Conservation (phyloP, 2,329 filamentous ascomycete genomes). For the Aspergillus japonicus region DNA sequence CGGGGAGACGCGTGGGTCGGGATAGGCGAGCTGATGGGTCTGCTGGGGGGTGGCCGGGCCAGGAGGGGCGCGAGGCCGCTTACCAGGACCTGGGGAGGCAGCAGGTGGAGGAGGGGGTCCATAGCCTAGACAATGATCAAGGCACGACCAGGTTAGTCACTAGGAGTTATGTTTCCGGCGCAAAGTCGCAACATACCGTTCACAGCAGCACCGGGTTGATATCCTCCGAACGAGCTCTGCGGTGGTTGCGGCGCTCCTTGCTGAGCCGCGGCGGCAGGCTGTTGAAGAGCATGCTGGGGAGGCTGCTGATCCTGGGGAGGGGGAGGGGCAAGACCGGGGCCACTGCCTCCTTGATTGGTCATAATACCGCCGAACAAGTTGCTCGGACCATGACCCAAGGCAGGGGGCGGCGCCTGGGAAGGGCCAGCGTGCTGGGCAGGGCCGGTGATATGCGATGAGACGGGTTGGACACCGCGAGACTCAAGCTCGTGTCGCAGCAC, state of each 20-base stretch:
- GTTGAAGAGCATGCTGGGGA: constrained; percentile 59
- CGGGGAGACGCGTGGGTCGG: constrained; percentile 77
- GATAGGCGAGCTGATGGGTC: constrained; percentile 81
- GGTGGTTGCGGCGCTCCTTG: constrained; percentile 70
- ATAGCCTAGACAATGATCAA: constrained; percentile 57
- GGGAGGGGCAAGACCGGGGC: constrained; percentile 77
- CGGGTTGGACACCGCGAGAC: constrained; percentile 61
- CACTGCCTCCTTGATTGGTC: constrained; percentile 82
- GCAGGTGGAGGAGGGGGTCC: constrained; percentile 79
- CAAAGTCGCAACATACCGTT: constrained; percentile 54
- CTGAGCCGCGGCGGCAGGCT: constrained; percentile 56
- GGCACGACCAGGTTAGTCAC: constrained; percentile 52
- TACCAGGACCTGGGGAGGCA: constrained; percentile 80
- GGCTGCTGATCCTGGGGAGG: constrained; percentile 65
- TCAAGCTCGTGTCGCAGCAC: constrained; percentile 86
- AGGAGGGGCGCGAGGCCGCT: constrained; percentile 64
- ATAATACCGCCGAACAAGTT: constrained; percentile 96
- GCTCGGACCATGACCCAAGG: constrained; percentile 81
- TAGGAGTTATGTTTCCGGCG: constrained; percentile 19
- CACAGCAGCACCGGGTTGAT: constrained; percentile 62
- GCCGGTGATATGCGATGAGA: constrained; percentile 68
- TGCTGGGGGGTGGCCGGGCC: constrained; percentile 87
- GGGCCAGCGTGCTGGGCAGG: constrained; percentile 75
- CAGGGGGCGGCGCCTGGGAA: constrained; percentile 77
- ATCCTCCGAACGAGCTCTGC: constrained; percentile 66